Conservation (phyloP, 2,329 filamentous ascomycete genomes). For the Chrysoporthe cubensis region DNA sequence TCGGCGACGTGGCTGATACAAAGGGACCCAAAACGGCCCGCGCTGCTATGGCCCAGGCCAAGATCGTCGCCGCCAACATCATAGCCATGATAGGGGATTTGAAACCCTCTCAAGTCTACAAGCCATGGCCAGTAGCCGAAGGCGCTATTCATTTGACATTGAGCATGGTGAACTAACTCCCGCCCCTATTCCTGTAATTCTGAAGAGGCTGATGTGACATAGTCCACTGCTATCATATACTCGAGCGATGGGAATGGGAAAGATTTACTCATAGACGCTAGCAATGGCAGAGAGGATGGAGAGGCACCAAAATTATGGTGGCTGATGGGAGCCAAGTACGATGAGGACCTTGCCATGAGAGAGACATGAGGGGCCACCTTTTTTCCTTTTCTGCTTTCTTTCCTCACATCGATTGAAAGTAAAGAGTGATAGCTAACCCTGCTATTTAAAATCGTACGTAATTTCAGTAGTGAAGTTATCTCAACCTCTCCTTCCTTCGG, state of each 20-base stretch:
- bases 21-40: constrained; percentile 56
- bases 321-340: constrained; percentile 14
- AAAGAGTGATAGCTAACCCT: too few species aligned
- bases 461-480: too few species aligned
- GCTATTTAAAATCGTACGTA: too few species aligned
- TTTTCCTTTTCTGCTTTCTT: too few species aligned
- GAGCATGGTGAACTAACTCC: constrained; percentile 45
- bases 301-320: not conserved
- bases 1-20: constrained; percentile 66
- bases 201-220: not conserved
- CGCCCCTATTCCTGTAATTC: not conserved
- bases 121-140: constrained; percentile 49
- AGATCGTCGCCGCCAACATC: constrained; percentile 59
- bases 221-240: constrained; percentile 10
- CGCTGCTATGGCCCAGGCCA: constrained; percentile 57
- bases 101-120: constrained; percentile 44
- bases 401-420: too few species aligned
- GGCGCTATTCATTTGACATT: constrained; percentile 58
- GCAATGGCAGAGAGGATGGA: constrained; percentile 8
- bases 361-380: not conserved
- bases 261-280: not conserved
- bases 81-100: constrained; percentile 49
- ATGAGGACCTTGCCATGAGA: constrained; percentile 6
- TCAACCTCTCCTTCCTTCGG: too few species aligned
- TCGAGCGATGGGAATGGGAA: constrained; percentile 1